A percentile compares a stretch with the other conserved stretches of the same genome.
Conservation (phyloP, 495 filamentous ascomycete genomes). For the Penicillium atrosanguineum region DNA sequence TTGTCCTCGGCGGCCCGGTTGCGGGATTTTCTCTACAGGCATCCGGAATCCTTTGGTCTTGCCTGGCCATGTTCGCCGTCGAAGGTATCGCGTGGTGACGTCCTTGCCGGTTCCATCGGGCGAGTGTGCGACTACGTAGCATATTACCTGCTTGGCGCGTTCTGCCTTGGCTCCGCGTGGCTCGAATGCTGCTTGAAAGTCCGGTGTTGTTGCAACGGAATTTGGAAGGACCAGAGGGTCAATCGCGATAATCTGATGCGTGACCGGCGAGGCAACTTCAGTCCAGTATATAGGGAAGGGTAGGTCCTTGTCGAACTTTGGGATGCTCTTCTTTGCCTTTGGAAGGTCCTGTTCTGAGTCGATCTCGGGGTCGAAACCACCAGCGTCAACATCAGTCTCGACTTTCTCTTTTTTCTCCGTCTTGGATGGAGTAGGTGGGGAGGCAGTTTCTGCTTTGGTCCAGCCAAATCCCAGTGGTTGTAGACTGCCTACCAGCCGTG, state of each 20-base stretch:
- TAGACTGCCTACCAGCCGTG: conserved; percentile 76
- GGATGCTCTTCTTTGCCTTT: conserved; percentile 12
- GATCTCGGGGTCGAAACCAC: conserved; percentile 12
- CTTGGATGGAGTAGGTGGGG: conserved; percentile 31
- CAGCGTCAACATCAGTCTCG: conserved; percentile 14
- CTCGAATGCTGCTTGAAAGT: conserved; percentile 74
- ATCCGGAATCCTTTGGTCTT: conserved; percentile 86
- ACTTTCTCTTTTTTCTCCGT: conserved; percentile 29
- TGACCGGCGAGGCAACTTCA: conserved; percentile 78
- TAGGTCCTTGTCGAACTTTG: conserved; percentile 61
- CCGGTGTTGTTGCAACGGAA: conserved; percentile 63
- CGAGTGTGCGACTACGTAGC: conserved; percentile 87
- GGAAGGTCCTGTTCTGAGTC: conserved; percentile 7
- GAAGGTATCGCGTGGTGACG: conserved; percentile 89
- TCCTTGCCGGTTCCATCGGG: conserved; percentile 89
- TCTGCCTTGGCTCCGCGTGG: conserved; percentile 78
- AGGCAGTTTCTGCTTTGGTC: conserved; percentile 70
- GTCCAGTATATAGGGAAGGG: conserved; percentile 90
- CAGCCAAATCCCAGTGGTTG: conserved; percentile 91
- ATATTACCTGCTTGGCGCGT: conserved; percentile 82
- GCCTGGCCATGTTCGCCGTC: conserved; percentile 77
- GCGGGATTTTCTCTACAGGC: conserved; percentile 69
- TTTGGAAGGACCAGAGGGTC: conserved; percentile 69
- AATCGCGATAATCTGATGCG: conserved; percentile 73
- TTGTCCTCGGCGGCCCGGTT: conserved; percentile 75